These are phyloP conservation scores for Salvia miltiorrhiza DNA, from an alignment of 257 asterid species.

Conservation along the genomic window DNA sequence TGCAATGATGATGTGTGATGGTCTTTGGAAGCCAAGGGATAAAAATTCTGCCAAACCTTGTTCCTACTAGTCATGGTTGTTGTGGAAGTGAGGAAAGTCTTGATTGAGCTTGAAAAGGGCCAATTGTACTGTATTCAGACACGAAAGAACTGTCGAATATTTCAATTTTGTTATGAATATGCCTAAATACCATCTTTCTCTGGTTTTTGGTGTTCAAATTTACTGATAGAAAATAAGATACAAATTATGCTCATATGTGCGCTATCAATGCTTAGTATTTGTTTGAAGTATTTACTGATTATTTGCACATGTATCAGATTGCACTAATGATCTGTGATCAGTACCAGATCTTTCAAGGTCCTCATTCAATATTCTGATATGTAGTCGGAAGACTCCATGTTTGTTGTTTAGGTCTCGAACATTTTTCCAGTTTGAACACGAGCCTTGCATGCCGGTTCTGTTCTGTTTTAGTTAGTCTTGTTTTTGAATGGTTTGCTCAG, in stretches of 20 bases:
- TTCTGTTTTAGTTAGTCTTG: not conserved
- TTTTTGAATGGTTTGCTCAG: not conserved
- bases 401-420: not conserved
- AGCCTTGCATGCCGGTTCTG: no score
- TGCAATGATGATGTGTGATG: conserved; percentile 86
- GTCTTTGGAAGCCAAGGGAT: conserved; percentile 46
- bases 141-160: conserved; percentile 15
- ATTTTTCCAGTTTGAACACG: not conserved
- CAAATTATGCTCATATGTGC: not conserved
- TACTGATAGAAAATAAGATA: not conserved
- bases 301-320: conserved; percentile 45
- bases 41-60: conserved; percentile 27
- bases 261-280: conserved; percentile 11
- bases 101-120: conserved; percentile 42
- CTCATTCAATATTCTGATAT: conserved; percentile 32
- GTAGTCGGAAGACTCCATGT: conserved; percentile 5
- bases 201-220: conserved; percentile 16
- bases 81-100: conserved; percentile 35
- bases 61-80: conserved; percentile 28
- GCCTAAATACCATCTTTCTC: conserved; percentile 11
- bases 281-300: conserved; percentile 27
- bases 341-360: conserved; percentile 31
- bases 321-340: conserved; percentile 56
- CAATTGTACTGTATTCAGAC: conserved; percentile 21
- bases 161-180: conserved; percentile 12